These are phyloP conservation scores for Tillandsia fasciculata DNA, from an alignment of 176 grass and related monocot species.

Conservation along the genomic window DNA sequence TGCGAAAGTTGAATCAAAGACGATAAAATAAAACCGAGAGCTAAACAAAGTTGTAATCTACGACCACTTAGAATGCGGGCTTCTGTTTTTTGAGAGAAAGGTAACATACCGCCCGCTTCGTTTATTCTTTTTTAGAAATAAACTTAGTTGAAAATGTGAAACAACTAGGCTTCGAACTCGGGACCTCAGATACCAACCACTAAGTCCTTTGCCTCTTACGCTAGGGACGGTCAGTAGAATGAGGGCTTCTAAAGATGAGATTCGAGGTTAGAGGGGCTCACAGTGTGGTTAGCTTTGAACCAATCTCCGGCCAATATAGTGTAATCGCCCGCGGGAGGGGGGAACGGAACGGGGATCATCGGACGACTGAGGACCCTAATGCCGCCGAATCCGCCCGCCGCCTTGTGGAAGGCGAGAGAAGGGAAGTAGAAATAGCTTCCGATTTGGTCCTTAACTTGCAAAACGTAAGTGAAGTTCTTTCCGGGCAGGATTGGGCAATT, in stretches of 20 bases:
- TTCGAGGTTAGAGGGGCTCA: conserved; percentile 21
- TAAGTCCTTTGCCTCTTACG: too few relatives aligned
- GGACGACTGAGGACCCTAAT: conserved; percentile 78
- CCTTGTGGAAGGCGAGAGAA: conserved; percentile 78
- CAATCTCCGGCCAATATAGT: conserved; percentile 68
- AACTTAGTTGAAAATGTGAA: too few relatives aligned
- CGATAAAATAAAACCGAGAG: background rate
- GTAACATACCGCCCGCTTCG: too few relatives aligned
- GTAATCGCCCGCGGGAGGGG: conserved; percentile 66
- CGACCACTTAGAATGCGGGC: background rate
- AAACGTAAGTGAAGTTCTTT: conserved; percentile 67
- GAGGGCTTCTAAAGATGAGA: background rate
- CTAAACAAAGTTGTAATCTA: background rate
- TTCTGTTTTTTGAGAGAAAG: too few relatives aligned
- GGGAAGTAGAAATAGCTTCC: conserved; percentile 97
- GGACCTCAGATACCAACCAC: too few relatives aligned
- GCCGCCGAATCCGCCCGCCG: conserved; percentile 70
- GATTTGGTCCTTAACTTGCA: conserved; percentile 95
- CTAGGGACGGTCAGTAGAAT: too few relatives aligned
- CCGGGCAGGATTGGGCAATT: conserved; percentile 86
- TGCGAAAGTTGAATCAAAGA: conserved; percentile 3
- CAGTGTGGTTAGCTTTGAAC: conserved; percentile 95
- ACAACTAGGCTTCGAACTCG: too few relatives aligned
- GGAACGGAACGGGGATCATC: conserved; percentile 73
- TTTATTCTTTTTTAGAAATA: too few relatives aligned